Evolutionary conservation across 2,329 filamentous ascomycete species (phyloP).

Genomic region (Colletotrichum sp.): DNA sequence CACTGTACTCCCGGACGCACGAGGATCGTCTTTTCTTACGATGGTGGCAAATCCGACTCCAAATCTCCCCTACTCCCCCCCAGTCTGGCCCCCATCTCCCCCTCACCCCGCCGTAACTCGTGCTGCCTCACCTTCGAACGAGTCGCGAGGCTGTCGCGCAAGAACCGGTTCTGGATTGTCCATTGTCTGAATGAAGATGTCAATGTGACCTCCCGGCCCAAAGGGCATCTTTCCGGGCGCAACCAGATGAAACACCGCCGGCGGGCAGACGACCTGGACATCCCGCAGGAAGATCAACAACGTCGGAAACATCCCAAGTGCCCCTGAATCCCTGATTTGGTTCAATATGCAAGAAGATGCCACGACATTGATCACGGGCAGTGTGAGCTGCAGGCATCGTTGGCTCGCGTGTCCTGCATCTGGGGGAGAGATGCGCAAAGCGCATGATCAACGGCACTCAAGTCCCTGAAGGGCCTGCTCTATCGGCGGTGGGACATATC

Average conservation of each 20-base stretch:
- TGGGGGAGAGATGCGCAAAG: not conserved
- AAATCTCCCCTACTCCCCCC: not conserved
- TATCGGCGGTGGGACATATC: not conserved
- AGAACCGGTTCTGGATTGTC: not conserved
- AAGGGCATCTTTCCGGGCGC: not conserved
- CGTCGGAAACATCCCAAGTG: not conserved
- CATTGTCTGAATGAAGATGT: not conserved
- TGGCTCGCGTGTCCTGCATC: not conserved
- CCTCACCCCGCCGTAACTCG: not conserved
- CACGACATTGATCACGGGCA: not conserved
- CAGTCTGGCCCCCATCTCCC: not conserved
- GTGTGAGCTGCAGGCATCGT: not conserved
- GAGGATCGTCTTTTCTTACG: not conserved
- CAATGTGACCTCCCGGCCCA: not conserved
- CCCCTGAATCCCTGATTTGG: not conserved
- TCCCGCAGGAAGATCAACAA: not conserved
- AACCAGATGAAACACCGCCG: not conserved
- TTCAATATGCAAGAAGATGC: not conserved
- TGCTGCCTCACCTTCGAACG: not conserved
- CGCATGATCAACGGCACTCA: conserved; percentile 16
- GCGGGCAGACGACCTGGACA: not conserved
- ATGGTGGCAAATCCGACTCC: not conserved
- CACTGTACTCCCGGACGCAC: not conserved
- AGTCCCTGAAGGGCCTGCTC: not conserved
- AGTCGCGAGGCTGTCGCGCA: not conserved